Evolutionary conservation across 2,329 filamentous ascomycete genomes (phyloP).

Genomic region (Venturia nashicola): DNA sequence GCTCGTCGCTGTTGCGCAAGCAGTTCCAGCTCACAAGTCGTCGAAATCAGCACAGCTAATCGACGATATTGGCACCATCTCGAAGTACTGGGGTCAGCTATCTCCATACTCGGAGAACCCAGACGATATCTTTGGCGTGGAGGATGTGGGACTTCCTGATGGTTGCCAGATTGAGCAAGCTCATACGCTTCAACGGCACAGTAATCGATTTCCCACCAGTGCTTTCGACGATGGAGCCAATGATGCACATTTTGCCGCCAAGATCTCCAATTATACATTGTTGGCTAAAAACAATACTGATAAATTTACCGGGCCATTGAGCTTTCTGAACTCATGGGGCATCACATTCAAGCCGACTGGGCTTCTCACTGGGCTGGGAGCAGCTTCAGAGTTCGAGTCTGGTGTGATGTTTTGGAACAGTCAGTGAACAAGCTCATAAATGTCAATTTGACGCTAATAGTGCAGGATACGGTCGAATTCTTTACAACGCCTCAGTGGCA

Average conservation of each 20-base stretch:
- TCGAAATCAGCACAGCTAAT: conserved; percentile 13
- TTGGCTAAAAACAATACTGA: conserved; percentile 18
- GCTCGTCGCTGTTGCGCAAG: background rate
- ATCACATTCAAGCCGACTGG: conserved; percentile 34
- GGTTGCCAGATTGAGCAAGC: conserved; percentile 45
- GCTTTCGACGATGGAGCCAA: conserved; percentile 35
- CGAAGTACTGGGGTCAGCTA: conserved; percentile 35
- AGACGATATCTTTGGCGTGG: conserved; percentile 34
- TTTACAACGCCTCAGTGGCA: conserved; percentile 37
- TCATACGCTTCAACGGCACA: conserved; percentile 43
- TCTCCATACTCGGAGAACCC: conserved; percentile 35
- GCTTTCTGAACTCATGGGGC: conserved; percentile 34
- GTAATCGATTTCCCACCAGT: conserved; percentile 37
- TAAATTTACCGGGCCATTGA: conserved; percentile 34
- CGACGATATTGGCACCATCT: conserved; percentile 22
- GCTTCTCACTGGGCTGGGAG: conserved; percentile 37
- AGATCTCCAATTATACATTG: conserved; percentile 34
- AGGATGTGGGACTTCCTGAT: conserved; percentile 34
- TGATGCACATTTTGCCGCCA: conserved; percentile 36
- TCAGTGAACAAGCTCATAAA: conserved; percentile 23
- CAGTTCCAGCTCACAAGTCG: background rate
- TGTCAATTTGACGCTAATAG: background rate
- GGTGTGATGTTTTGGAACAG: conserved; percentile 42
- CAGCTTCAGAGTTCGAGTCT: conserved; percentile 35
- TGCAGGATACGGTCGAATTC: conserved; percentile 36